Conservation (phyloP, 768 basidiomycete genomes). For the Mrakia hoshinonis region DNA sequence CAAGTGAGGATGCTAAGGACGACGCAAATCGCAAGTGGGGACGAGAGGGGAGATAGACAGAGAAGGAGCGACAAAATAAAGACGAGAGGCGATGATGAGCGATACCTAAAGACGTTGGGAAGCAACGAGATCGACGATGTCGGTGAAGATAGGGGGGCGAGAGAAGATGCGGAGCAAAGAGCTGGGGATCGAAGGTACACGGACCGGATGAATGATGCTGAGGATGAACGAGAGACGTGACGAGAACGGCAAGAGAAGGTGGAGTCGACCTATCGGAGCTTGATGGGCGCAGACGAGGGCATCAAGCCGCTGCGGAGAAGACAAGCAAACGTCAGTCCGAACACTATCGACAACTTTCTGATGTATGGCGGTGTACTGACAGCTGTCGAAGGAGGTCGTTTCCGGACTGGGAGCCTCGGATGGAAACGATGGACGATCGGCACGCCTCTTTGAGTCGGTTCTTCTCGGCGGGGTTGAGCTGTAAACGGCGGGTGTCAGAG, state of each 20-base stretch:
- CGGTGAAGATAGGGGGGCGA: neutral
- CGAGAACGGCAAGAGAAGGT: neutral
- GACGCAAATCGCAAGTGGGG: no score
- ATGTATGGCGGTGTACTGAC: conserved; percentile 27
- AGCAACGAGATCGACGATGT: neutral
- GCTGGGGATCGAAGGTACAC: neutral
- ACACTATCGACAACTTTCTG: neutral
- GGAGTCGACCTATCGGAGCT: conserved; percentile 15
- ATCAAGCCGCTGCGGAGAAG: conserved; percentile 19
- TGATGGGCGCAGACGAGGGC: conserved; percentile 24
- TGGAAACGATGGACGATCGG: conserved; percentile 34
- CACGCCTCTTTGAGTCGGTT: conserved; percentile 35
- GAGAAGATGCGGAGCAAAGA: neutral
- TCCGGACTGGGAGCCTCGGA: conserved; percentile 38
- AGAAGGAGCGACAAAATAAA: neutral
- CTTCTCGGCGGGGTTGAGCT: conserved; percentile 32
- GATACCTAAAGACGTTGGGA: neutral
- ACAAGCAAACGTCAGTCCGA: no score
- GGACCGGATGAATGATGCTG: neutral
- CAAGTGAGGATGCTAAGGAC: no score
- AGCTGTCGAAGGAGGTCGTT: conserved; percentile 38
- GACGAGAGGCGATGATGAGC: neutral
- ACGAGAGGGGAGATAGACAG: neutral
- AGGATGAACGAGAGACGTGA: neutral
- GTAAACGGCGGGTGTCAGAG: no score